These are phyloP conservation scores for Suillus tomentosus DNA, from an alignment of 768 basidiomycete genomes.

Conservation along the genomic window DNA sequence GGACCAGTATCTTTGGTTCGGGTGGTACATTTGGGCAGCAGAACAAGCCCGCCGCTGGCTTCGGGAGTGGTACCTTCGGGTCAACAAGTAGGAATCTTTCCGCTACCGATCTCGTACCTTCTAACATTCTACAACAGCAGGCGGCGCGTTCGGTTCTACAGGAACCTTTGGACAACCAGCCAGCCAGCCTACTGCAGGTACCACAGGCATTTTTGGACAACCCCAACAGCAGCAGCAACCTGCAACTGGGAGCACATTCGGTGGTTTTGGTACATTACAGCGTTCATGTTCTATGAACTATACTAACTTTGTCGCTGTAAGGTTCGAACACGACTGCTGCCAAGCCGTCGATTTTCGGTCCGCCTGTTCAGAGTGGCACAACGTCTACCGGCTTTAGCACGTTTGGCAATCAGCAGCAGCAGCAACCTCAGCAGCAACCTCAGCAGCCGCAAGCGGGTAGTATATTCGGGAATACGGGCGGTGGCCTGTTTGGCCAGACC, in stretches of 20 bases:
- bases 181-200: slow-evolving; percentile 23
- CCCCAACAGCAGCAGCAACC: slow-evolving; percentile 36
- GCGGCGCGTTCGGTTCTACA: slow-evolving; percentile 24
- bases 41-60: slow-evolving; percentile 34
- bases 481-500: slow-evolving; percentile 36
- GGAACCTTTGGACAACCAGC: slow-evolving; percentile 31
- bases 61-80: slow-evolving; percentile 25
- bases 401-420: slow-evolving; percentile 28
- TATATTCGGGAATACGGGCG: slow-evolving; percentile 30
- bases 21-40: slow-evolving; percentile 32
- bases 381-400: slow-evolving; percentile 41
- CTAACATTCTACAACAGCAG: slow-evolving; percentile 17
- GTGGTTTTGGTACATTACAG: slow-evolving; percentile 37
- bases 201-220: slow-evolving; percentile 37
- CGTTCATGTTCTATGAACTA: not conserved
- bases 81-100: slow-evolving; percentile 24
- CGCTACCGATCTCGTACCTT: not conserved
- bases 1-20: slow-evolving; percentile 35
- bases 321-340: slow-evolving; percentile 33
- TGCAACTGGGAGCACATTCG: slow-evolving; percentile 38
- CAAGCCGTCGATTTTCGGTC: slow-evolving; percentile 55
- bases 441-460: slow-evolving; percentile 25
- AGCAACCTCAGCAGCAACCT: slow-evolving; percentile 15
- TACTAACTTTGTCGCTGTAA: slow-evolving; percentile 14
- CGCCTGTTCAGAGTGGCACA: slow-evolving; percentile 37